phyloP scores from a whole-genome alignment of 2,329 filamentous ascomycete genomes.

The Emericellopsis atlantica region DNA sequence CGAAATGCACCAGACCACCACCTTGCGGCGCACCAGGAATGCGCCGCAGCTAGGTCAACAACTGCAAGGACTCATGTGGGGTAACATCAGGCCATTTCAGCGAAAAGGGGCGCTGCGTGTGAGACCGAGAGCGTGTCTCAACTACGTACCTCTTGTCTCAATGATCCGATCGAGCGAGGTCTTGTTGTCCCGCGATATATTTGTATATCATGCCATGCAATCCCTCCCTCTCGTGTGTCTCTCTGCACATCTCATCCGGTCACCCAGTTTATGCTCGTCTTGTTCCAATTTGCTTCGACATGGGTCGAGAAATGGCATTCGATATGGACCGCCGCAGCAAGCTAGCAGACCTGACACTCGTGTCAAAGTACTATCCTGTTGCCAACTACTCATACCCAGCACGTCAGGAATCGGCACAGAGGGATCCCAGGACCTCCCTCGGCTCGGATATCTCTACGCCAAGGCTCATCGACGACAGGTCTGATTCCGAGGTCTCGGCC shows the following conservation, averaged over 20 bases:
- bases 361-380: slow-evolving; percentile 24
- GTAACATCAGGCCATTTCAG: neutral
- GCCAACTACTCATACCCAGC: slow-evolving; percentile 26
- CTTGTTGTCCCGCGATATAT: slow-evolving; percentile 1
- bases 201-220: slow-evolving; percentile 6
- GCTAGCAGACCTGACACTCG: slow-evolving; percentile 23
- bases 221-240: neutral
- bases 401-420: neutral
- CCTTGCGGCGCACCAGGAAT: no score
- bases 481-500: slow-evolving; percentile 34
- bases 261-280: neutral
- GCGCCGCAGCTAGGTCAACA: no score
- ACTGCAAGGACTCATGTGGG: no score
- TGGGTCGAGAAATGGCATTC: slow-evolving; percentile 4
- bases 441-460: slow-evolving; percentile 33
- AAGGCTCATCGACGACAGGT: slow-evolving; percentile 35
- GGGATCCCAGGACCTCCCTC: slow-evolving; percentile 25
- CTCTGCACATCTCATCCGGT: neutral
- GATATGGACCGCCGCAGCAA: slow-evolving; percentile 18
- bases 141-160: neutral
- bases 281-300: slow-evolving; percentile 6
- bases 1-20: no score
- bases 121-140: neutral
- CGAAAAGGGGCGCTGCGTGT: neutral
- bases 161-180: no score